Evolutionary conservation across 768 basidiomycete genomes (phyloP).

Genomic region (Hygrophoropsis aurantiaca): DNA sequence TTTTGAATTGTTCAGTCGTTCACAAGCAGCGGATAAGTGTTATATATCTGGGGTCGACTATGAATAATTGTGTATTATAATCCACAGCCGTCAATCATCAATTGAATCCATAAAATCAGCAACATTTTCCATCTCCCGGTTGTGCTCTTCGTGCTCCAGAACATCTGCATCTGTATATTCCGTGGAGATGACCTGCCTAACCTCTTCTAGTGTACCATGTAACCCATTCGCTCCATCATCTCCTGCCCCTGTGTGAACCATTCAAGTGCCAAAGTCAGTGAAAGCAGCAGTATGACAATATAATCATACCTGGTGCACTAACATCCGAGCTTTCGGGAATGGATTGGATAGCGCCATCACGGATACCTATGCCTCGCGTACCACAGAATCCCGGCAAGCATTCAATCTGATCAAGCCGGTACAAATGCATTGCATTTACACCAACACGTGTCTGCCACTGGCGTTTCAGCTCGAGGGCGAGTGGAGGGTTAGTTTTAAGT

Average conservation of each 20-base stretch:
- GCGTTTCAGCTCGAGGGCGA: conserved; percentile 3
- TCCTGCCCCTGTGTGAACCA: too few species aligned
- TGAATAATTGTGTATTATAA: too few species aligned
- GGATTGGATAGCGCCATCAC: background rate
- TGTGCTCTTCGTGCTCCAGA: background rate
- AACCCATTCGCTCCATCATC: too few species aligned
- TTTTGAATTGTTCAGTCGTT: too few species aligned
- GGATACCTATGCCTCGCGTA: background rate
- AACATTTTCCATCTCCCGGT: background rate
- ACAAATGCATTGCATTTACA: conserved; percentile 5
- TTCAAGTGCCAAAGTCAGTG: too few species aligned
- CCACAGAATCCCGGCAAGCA: background rate
- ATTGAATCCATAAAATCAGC: background rate
- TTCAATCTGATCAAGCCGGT: conserved; percentile 6
- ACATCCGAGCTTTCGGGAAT: too few species aligned
- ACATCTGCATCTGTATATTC: conserved; percentile 1
- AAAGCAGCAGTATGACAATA: too few species aligned
- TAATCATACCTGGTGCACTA: too few species aligned
- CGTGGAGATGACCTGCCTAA: background rate
- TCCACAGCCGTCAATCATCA: too few species aligned
- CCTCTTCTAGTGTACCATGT: background rate
- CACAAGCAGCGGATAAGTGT: too few species aligned
- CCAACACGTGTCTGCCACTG: background rate
- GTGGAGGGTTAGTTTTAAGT: background rate
- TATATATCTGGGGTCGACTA: too few species aligned